Base-by-base conservation (phyloP, 129 eudicot genomes). In the Heracleum sosnowskyi region DNA sequence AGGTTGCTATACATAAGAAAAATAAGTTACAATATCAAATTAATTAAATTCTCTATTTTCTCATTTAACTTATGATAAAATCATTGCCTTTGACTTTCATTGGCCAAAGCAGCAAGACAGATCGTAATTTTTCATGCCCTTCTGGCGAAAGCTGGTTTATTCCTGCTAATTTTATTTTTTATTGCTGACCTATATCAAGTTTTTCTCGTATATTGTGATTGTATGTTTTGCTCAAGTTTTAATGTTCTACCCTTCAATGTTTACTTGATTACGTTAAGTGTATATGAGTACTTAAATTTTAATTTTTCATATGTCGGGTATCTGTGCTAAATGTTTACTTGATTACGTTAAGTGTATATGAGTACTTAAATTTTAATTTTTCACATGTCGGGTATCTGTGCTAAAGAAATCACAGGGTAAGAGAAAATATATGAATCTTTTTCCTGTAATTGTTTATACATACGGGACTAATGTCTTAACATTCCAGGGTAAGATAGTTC, bases 401-500 rank as follows among this genome's bases (percentile, higher is more conserved):
- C 16, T 39, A 73, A 40, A 22, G 13, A 20, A 71, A 39, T 39
- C 51, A 24, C 11, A 17, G 31, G 75, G 17, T 24, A 8, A 71
- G 13, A 22, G 8, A 71, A 39, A 2, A 17, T 36, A 11, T 17
- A 4, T 20, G 7, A 63, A 28, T 28, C 28, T 66, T 29, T 15
- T 66, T 33, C 24, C 22, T 26, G 55, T 71, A 71, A 20, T 20
- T 71, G 47, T 41, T 73, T 40, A 28, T n/a, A 40, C 53, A 24
- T 11, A 13, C 7, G 55, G 11, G 76, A 24, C 53, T n/a, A 44
- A 74, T 17, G 20, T 44, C 31, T 74, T 5, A 44, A 35, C 34
- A 79, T 79, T 84, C 47, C 87, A 93, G 98, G 98, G 98, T 55
- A 91, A 84, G 85, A 93, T 93, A 35, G 97, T 93, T 82, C 88